These are phyloP conservation scores for Trametopsis cervina DNA, from an alignment of 768 basidiomycete species.

Conservation along the genomic window DNA sequence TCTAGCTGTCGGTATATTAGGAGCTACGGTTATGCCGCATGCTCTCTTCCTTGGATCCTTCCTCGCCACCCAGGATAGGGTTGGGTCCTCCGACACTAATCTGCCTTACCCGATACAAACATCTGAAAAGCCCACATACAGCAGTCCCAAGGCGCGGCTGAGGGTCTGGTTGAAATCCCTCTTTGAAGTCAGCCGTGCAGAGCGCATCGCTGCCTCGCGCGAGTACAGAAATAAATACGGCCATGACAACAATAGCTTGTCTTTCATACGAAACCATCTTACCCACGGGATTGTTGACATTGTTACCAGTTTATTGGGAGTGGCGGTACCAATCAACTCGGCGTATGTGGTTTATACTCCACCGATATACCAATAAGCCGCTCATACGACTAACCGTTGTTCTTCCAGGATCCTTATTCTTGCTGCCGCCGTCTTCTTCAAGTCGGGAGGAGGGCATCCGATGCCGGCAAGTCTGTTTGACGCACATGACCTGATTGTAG, in stretches of 20 bases:
- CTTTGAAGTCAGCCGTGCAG: slow-evolving; percentile 18
- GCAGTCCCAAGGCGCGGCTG: slow-evolving; percentile 1
- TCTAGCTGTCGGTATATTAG: slow-evolving; percentile 48
- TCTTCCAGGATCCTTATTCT: slow-evolving; percentile 69
- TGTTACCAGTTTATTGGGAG: slow-evolving; percentile 60
- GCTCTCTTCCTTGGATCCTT: slow-evolving; percentile 85
- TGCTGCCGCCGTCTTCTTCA: slow-evolving; percentile 77
- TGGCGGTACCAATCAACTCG: slow-evolving; percentile 51
- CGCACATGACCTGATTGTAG: slow-evolving; percentile 66
- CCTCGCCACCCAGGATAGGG: slow-evolving; percentile 66
- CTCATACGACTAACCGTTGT: slow-evolving; percentile 28
- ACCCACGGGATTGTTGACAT: slow-evolving; percentile 39
- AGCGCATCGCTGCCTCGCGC: slow-evolving; percentile 16
- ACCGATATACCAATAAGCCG: slow-evolving; percentile 1
- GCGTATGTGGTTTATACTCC: slow-evolving; percentile 15
- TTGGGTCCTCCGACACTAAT: slow-evolving; percentile 21
- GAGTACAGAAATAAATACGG: slow-evolving; percentile 28
- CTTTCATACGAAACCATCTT: slow-evolving; percentile 33
- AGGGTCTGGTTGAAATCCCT: slow-evolving; percentile 16
- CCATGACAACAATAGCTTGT: slow-evolving; percentile 27
- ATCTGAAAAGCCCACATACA: neutral
- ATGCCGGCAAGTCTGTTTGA: slow-evolving; percentile 73
- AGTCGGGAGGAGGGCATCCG: slow-evolving; percentile 30
- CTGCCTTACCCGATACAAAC: slow-evolving; percentile 17
- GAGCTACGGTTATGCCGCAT: slow-evolving; percentile 92